phyloP scores from a whole-genome alignment of 179 eudicot genomes.

The Heliamphora pulchella region DNA sequence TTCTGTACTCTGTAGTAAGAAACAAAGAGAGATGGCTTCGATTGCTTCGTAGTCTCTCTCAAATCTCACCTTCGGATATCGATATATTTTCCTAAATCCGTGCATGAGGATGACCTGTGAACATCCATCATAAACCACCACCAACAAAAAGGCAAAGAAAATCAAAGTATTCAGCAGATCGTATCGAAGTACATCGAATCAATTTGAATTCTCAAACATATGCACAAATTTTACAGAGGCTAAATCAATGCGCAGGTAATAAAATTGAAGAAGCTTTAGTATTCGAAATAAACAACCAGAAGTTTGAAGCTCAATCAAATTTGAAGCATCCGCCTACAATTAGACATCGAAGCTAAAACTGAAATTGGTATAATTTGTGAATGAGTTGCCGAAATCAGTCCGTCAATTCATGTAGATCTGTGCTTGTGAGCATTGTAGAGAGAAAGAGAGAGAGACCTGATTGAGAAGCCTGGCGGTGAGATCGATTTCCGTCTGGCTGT shows the following conservation, averaged over 20 bases:
- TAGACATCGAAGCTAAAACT: too few relatives aligned
- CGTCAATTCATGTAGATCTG: background rate
- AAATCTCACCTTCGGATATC: conserved; percentile 15
- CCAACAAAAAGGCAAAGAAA: background rate
- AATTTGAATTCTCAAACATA: background rate
- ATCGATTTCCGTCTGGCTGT: conserved; percentile 11
- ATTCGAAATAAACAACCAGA: background rate
- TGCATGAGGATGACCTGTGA: conserved; percentile 34
- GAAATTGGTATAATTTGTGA: too few relatives aligned
- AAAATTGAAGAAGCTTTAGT: background rate
- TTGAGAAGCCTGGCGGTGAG: conserved; percentile 20
- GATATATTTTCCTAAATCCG: conserved; percentile 22
- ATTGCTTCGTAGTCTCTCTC: background rate
- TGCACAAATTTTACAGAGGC: background rate
- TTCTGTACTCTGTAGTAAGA: background rate
- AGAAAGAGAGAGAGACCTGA: conserved; percentile 21
- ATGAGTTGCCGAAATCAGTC: background rate
- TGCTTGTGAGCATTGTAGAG: background rate
- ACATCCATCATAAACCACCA: background rate
- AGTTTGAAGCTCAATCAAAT: background rate
- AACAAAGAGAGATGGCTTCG: background rate
- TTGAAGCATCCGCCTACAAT: background rate
- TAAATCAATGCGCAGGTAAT: background rate
- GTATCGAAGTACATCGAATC: background rate
- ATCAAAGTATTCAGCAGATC: too few relatives aligned